A percentile compares a stretch with the other conserved stretches of the same genome.
phyloP scores from a whole-genome alignment of 192 early-diverging fungal genomes.

The Linderina pennispora region DNA sequence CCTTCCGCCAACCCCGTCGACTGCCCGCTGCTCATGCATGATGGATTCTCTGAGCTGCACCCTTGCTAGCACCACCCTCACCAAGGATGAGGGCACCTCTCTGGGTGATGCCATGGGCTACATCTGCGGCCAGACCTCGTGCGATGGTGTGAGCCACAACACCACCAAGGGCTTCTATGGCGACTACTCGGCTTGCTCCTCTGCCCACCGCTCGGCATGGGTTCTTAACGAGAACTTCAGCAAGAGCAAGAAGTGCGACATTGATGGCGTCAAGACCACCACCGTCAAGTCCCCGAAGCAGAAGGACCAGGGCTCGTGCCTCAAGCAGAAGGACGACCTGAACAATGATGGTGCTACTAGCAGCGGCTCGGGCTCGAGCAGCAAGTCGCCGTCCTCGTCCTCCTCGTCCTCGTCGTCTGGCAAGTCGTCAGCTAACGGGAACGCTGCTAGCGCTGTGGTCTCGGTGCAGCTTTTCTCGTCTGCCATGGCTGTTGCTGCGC shows the following conservation, averaged over 20 bases:
- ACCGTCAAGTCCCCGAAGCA: constrained; percentile 28
- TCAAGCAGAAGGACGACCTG: constrained; percentile 30
- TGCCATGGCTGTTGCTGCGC: constrained; percentile 1
- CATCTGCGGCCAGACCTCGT: constrained; percentile 37
- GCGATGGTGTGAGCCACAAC: constrained; percentile 32
- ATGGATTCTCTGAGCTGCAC: constrained; percentile 53
- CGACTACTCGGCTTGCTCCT: constrained; percentile 33
- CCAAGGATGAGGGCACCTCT: constrained; percentile 21
- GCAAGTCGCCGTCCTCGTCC: not conserved
- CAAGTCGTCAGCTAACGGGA: no score
- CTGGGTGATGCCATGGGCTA: constrained; percentile 25
- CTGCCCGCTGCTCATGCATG: constrained; percentile 59
- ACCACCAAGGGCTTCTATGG: constrained; percentile 37
- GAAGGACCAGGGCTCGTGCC: constrained; percentile 10
- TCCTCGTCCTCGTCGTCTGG: not conserved
- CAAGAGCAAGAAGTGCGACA: constrained; percentile 32
- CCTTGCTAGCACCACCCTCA: constrained; percentile 18
- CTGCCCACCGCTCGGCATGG: constrained; percentile 30
- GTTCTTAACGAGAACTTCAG: constrained; percentile 39
- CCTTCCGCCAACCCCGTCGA: constrained; percentile 60
- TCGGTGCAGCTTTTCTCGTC: not conserved
- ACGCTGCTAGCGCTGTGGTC: no score
- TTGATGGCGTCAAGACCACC: constrained; percentile 23
- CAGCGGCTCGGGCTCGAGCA: constrained; percentile 1
- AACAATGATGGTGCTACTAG: constrained; percentile 9